phyloP scores from a whole-genome alignment of 352 stramenopile species.

The Thraustochytrium sp. region DNA sequence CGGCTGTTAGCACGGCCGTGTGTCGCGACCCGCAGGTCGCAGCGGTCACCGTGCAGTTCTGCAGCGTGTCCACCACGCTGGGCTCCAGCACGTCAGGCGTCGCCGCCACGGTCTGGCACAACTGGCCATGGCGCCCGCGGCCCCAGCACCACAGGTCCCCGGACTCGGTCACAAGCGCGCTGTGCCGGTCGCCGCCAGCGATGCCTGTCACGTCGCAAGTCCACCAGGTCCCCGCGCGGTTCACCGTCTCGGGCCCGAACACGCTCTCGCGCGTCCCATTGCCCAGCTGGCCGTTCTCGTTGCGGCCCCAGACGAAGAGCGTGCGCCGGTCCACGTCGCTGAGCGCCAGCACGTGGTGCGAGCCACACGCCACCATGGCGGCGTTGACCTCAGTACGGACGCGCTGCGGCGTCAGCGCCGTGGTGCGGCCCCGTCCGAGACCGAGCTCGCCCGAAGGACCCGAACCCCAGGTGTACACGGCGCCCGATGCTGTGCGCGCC shows the following conservation, averaged over 20 bases:
- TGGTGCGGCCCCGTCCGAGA: background rate
- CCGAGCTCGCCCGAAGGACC: constrained; percentile 23
- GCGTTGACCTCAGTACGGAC: background rate
- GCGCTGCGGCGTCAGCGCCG: background rate
- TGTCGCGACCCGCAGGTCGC: background rate
- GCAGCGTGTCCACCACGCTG: background rate
- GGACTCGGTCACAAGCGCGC: background rate
- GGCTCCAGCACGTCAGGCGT: background rate
- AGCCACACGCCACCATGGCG: background rate
- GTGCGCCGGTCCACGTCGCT: background rate
- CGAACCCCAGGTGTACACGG: background rate
- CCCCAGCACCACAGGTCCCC: constrained; percentile 27
- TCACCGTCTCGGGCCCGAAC: background rate
- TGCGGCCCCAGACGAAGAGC: constrained; percentile 15
- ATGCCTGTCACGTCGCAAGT: background rate
- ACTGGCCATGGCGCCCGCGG: background rate
- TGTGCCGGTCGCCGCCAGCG: background rate
- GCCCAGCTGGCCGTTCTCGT: constrained; percentile 27
- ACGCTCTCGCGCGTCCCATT: background rate
- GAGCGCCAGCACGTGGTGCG: background rate
- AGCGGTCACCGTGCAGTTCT: background rate
- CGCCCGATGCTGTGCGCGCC: background rate
- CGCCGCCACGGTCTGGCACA: background rate
- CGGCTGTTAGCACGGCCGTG: background rate
- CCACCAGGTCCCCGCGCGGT: constrained; percentile 1